Base-by-base conservation (phyloP, 31 red algal genomes). In the Odonthalia washingtoniensis region DNA sequence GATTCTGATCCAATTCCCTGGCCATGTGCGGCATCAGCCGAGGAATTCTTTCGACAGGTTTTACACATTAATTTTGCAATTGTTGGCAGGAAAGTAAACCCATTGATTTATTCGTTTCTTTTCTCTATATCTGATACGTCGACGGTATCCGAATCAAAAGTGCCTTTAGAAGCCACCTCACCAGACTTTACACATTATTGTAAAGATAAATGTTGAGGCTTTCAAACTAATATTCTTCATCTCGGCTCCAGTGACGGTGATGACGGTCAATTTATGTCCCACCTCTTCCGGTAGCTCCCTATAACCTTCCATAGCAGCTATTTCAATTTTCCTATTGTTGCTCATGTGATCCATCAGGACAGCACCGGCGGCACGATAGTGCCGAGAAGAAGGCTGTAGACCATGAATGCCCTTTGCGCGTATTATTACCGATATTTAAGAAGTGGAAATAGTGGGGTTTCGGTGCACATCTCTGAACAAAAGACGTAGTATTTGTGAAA, bases 11-110 rank as follows among this genome's bases (percentile, higher is more conserved):
- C 81, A 12, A 85, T 21, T 41, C 81, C 65, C 2, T 85, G 16
- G 49, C 4, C 70, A 73, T 85, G 81, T 3, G 81, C 81, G 17
- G 66, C 81, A 53, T 85, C 81, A 3, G 81, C 67, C 1, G 81
- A 3, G 30, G 65, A 31, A 26, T 42, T 31, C 36, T 16, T 65
- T 18, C 65, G 2, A 28, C 81, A 35, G 40, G 40, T 45, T 31
- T 14, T 6, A 39, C 37, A 49, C 21, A 30, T 49, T 26, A 43
- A 37, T 53, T 45, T 39, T 49, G 66, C 2, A 33, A 85, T 35
- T 4, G 35, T 73, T 34, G 81, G 65, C 1, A 86, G 16, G 46
- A 72, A 75, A 5, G 53, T 14, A 49, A 86, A 75, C 1, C 83
- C 83, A 38, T 4, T 3, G 63, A 75, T 75, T 5, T 75, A 86